These are phyloP conservation scores for Aspergillus fumigatiaffinis DNA, from an alignment of 2,329 filamentous ascomycete species.

Conservation along the genomic window DNA sequence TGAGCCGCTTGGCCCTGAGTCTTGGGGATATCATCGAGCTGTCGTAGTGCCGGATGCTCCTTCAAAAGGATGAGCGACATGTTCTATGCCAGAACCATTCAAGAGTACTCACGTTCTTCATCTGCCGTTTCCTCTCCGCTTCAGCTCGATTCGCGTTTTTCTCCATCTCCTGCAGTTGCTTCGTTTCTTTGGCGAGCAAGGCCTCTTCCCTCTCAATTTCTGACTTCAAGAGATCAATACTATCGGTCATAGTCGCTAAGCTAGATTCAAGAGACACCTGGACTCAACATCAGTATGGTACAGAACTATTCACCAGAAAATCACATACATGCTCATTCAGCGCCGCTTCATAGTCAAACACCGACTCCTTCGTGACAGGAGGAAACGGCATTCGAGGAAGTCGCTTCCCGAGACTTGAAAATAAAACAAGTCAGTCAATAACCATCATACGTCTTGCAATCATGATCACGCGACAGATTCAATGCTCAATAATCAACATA, in stretches of 20 bases:
- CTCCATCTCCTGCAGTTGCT: constrained; percentile 40
- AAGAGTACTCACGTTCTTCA: constrained; percentile 35
- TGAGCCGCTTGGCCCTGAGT: constrained; percentile 16
- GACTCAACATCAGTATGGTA: constrained; percentile 10
- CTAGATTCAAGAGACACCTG: constrained; percentile 37
- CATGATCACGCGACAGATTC: background rate
- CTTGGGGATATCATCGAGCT: constrained; percentile 25
- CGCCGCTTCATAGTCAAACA: constrained; percentile 43
- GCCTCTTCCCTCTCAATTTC: constrained; percentile 43
- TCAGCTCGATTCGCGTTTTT: constrained; percentile 41
- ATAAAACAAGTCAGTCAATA: background rate
- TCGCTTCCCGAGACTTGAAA: constrained; percentile 34
- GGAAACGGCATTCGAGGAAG: constrained; percentile 46
- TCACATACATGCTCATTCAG: constrained; percentile 40
- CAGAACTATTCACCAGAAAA: background rate
- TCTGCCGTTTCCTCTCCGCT: constrained; percentile 36
- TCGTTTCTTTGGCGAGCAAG: constrained; percentile 38
- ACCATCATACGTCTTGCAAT: background rate
- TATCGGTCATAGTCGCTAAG: constrained; percentile 38
- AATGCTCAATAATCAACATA: constrained; percentile 18
- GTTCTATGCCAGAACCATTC: background rate
- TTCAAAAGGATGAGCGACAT: constrained; percentile 19
- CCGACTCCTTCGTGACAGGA: constrained; percentile 38
- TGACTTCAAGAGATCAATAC: constrained; percentile 36
- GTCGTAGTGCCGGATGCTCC: constrained; percentile 40